phyloP scores from a whole-genome alignment of 768 basidiomycete genomes.

The Termitomyces bulborhizus region DNA sequence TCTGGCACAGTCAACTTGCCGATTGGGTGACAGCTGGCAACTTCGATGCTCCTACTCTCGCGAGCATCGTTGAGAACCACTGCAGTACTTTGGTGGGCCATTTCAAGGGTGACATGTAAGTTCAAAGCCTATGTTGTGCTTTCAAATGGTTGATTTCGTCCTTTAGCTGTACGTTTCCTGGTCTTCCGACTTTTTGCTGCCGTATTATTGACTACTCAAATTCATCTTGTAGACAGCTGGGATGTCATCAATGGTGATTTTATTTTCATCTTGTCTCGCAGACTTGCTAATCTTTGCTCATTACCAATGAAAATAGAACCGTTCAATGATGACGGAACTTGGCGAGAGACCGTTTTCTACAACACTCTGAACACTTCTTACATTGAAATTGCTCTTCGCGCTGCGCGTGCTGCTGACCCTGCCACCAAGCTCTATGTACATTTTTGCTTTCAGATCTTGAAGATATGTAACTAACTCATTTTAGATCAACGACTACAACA shows the following conservation, averaged over 20 bases:
- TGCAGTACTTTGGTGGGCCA: slow-evolving; percentile 43
- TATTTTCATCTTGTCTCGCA: not conserved
- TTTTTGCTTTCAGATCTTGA: not conserved
- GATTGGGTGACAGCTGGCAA: slow-evolving; percentile 38
- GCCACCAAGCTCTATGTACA: slow-evolving; percentile 49
- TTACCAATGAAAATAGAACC: slow-evolving; percentile 34
- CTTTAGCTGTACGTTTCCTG: not conserved
- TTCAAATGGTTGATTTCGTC: not conserved
- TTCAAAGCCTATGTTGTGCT: not conserved
- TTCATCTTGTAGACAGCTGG: slow-evolving; percentile 27
- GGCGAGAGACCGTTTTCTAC: slow-evolving; percentile 46
- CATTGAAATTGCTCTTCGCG: slow-evolving; percentile 44
- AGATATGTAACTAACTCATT: not conserved
- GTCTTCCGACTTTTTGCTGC: not conserved
- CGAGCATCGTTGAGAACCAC: slow-evolving; percentile 42
- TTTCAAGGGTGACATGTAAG: slow-evolving; percentile 49
- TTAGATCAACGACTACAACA: slow-evolving; percentile 34
- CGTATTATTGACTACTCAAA: not conserved
- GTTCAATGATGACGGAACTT: slow-evolving; percentile 58
- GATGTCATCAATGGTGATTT: slow-evolving; percentile 35
- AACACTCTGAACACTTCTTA: slow-evolving; percentile 42
- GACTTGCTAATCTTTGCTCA: not conserved
- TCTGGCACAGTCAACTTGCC: slow-evolving; percentile 49
- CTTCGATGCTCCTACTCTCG: slow-evolving; percentile 36
- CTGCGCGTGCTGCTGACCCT: slow-evolving; percentile 52